Base-by-base conservation (phyloP, 441 rosid genomes). In the Biscutella laevigata region DNA sequence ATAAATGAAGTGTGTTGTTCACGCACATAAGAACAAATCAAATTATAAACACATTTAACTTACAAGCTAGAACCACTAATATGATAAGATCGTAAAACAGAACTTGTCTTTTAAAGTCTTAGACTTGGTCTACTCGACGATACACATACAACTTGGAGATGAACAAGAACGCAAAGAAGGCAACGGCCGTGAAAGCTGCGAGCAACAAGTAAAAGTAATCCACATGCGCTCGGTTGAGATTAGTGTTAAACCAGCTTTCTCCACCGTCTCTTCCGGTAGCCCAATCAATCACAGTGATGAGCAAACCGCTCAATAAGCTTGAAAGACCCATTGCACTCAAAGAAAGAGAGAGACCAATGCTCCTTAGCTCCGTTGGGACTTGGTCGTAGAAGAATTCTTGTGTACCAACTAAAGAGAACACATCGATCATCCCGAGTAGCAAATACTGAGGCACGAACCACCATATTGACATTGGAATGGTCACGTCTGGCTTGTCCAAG, bases 371-470 rank as follows among this genome's bases (percentile, higher is more conserved):
- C 3, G 37, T 40, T 0, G 86, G 80, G 27, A 79, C 80, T 52
- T 79, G 89, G 66, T 72, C 79, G 22, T 82, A 82, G 64, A 77
- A 82, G 37, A 82, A 74, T 16, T 82, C 80, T 63, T 79, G 90
- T 40, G 74, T 65, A 4, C 82, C 86, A 35, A 83, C 78, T 9
- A 72, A 45, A 19, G 80, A 55, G 22, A 77, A 71, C 48, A 64
- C 80, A 7, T 77, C 70, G 4, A 74, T 52, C 38, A 80, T 20
- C 1, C 84, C 86, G 1, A 59, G 43, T 39, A 77, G 17, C 25
- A 62, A 30, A 30, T 75, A 80, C 50, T 83, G 84, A 53, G 86
- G 86, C 3, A 77, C 59, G 21, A 83, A 22, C 86, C 86, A 83
- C 76, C 82, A 80, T 30, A 80, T 66, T 5, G 72, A 75, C 84